phyloP scores from a whole-genome alignment of 345 rosid genomes.

The Hibiscus mutabilis region DNA sequence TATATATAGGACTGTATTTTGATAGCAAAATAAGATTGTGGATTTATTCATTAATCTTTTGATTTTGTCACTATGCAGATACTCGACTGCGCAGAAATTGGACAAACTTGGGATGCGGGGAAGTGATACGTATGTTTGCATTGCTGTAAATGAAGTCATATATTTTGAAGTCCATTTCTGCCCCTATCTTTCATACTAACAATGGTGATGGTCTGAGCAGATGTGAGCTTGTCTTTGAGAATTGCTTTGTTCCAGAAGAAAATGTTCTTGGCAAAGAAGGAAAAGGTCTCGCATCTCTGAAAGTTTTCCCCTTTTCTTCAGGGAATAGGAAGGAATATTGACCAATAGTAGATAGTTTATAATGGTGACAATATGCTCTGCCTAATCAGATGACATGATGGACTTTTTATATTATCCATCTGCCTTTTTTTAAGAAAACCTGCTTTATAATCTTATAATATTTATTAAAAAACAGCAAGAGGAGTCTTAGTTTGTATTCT shows the following conservation, averaged over 20 bases:
- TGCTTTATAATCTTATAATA: background rate
- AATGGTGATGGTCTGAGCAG: slow-evolving; percentile 34
- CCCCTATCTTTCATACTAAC: slow-evolving; percentile 23
- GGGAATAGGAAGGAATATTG: background rate
- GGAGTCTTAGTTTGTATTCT: background rate
- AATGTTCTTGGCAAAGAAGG: slow-evolving; percentile 86
- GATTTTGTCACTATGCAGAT: slow-evolving; percentile 46
- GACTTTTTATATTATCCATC: background rate
- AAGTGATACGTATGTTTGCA: slow-evolving; percentile 74
- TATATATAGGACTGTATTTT: background rate
- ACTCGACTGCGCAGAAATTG: slow-evolving; percentile 88
- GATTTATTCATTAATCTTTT: background rate
- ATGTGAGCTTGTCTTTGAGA: slow-evolving; percentile 93
- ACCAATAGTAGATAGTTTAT: background rate
- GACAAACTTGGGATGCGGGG: slow-evolving; percentile 99
- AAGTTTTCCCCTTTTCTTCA: slow-evolving; percentile 15
- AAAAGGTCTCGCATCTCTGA: slow-evolving; percentile 43
- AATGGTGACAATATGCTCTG: background rate
- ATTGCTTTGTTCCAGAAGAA: slow-evolving; percentile 81
- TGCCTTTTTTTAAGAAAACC: background rate
- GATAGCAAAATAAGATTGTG: background rate
- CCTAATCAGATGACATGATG: background rate
- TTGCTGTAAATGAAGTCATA: slow-evolving; percentile 15
- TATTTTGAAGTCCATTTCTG: slow-evolving; percentile 6
- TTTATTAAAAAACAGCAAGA: background rate